Percentiles rank a stretch among this genome's conserved stretches.
Conservation (phyloP, 2,329 filamentous ascomycete genomes). For the Pyrenophora teres region DNA sequence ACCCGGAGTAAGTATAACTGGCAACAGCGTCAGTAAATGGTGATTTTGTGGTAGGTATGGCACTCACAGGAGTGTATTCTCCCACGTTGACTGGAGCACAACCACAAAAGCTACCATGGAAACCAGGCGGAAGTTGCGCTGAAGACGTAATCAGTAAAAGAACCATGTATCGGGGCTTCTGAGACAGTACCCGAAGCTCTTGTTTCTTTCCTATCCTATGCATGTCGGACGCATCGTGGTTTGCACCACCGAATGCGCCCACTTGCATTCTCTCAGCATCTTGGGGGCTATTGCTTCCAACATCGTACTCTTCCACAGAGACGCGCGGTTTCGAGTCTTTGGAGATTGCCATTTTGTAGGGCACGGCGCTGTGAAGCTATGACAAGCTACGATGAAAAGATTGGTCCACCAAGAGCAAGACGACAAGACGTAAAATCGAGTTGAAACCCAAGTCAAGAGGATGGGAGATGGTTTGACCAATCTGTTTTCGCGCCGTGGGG, state of each 20-base stretch:
- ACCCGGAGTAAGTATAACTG: conserved; percentile 18
- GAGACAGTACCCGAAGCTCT: conserved; percentile 18
- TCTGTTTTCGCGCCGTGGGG: too few species aligned
- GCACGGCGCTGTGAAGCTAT: neutral
- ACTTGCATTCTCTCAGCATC: conserved; percentile 9
- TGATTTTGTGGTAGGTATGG: neutral
- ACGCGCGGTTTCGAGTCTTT: conserved; percentile 7
- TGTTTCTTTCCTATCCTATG: conserved; percentile 32
- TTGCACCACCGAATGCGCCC: conserved; percentile 16
- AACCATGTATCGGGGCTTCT: neutral
- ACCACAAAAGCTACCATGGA: conserved; percentile 26
- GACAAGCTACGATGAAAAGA: neutral
- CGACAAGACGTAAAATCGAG: neutral
- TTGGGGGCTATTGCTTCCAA: conserved; percentile 3
- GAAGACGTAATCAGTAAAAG: neutral
- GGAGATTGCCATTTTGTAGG: conserved; percentile 5
- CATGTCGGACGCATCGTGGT: conserved; percentile 27
- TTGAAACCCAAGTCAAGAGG: too few species aligned
- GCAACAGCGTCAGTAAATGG: neutral
- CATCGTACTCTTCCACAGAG: conserved; percentile 18
- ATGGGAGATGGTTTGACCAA: too few species aligned
- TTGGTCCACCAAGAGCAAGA: neutral
- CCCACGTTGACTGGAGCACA: conserved; percentile 27
- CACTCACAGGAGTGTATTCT: conserved; percentile 19
- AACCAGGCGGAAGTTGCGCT: conserved; percentile 24